Evolutionary conservation across 768 basidiomycete species (phyloP).

Genomic region (Mycena galericulata): DNA sequence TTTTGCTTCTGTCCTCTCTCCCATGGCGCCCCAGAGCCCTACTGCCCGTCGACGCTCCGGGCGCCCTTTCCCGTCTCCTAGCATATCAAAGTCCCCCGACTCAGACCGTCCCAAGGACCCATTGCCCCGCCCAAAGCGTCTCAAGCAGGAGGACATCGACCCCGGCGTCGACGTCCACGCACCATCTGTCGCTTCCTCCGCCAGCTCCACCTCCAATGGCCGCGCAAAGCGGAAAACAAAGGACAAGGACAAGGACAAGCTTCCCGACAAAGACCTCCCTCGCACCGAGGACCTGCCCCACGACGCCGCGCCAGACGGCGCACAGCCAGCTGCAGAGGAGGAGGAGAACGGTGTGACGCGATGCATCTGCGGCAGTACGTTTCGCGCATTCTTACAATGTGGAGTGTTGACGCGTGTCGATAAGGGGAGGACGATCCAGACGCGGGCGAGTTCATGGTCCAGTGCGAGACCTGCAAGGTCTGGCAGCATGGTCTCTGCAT

Average conservation of each 20-base stretch:
- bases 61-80: conserved; percentile 50
- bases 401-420: conserved; percentile 31
- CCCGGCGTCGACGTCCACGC: conserved; percentile 65
- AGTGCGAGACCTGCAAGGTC: conserved; percentile 96
- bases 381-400: conserved; percentile 44
- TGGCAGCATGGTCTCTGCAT: conserved; percentile 99
- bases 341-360: conserved; percentile 80
- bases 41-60: conserved; percentile 18
- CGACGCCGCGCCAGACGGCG: conserved; percentile 40
- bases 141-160: conserved; percentile 82
- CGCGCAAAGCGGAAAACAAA: conserved; percentile 57
- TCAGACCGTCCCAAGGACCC: conserved; percentile 50
- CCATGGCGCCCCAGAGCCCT: conserved; percentile 23
- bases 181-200: conserved; percentile 47
- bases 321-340: conserved; percentile 62
- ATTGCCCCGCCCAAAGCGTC: conserved; percentile 63
- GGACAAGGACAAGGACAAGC: conserved; percentile 77
- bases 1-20: background rate
- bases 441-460: conserved; percentile 96
- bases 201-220: conserved; percentile 42
- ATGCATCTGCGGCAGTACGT: conserved; percentile 85
- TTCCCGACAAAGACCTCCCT: conserved; percentile 43
- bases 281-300: conserved; percentile 38
- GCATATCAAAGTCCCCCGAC: conserved; percentile 54
- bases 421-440: conserved; percentile 78